Percentiles rank a stretch among this genome's conserved stretches.
Conservation (phyloP, 179 eudicot species). For the Silene noctiflora region DNA sequence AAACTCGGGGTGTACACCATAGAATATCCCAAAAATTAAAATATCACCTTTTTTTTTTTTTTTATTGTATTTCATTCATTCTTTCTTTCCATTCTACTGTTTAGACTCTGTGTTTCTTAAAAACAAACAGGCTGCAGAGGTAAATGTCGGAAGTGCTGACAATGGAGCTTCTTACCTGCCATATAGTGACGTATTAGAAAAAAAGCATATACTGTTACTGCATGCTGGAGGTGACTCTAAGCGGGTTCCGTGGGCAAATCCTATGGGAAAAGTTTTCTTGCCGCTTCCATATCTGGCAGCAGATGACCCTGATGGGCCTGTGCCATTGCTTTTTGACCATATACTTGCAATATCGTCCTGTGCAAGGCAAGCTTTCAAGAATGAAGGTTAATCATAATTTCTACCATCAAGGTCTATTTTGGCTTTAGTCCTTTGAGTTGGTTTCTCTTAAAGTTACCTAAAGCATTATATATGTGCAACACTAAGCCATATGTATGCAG, state of each 20-base stretch:
- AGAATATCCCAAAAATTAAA: too few species aligned
- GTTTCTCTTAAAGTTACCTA: neutral
- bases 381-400: conserved; percentile 59
- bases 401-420: conserved; percentile 13
- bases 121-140: conserved; percentile 42
- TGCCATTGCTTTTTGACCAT: conserved; percentile 96
- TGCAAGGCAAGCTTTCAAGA: conserved; percentile 91
- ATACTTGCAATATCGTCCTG: conserved; percentile 94
- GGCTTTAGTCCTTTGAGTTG: conserved; percentile 2
- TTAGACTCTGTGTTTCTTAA: conserved; percentile 16
- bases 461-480: neutral
- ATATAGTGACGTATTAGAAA: conserved; percentile 48
- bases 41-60: too few species aligned
- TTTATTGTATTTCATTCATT: neutral
- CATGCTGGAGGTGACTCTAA: conserved; percentile 99
- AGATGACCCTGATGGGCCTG: conserved; percentile 97
- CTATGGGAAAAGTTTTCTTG: conserved; percentile 98
- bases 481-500: neutral
- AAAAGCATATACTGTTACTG: conserved; percentile 78
- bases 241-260: conserved; percentile 99
- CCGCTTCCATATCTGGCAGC: conserved; percentile 95
- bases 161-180: conserved; percentile 35
- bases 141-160: conserved; percentile 28
- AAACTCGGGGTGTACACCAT: too few species aligned
- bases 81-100: neutral